Percentiles rank a stretch among this genome's conserved stretches.
phyloP scores from a whole-genome alignment of 192 early-diverging fungal genomes.

The Globomyces pollinis-pini region DNA sequence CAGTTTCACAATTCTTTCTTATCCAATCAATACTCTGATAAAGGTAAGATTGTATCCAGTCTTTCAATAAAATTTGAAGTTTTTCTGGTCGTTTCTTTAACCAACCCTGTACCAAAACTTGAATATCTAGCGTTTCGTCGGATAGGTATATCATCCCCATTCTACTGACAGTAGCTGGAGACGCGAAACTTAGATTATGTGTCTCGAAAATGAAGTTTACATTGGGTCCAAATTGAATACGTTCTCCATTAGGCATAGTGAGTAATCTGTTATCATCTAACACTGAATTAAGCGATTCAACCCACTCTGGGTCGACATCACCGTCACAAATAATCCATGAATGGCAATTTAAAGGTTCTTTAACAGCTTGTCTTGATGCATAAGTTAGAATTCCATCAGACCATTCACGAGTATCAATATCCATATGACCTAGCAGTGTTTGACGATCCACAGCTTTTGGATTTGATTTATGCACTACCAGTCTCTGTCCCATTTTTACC shows the following conservation, averaged over 20 bases:
- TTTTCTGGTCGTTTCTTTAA: conserved; percentile 25
- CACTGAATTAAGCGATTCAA: conserved; percentile 55
- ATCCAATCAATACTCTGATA: conserved; percentile 42
- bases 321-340: conserved; percentile 57
- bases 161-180: conserved; percentile 51
- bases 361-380: conserved; percentile 49
- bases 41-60: conserved; percentile 34
- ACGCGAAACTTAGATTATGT: conserved; percentile 52
- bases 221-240: conserved; percentile 56
- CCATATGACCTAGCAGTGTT: conserved; percentile 47
- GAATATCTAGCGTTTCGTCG: conserved; percentile 45
- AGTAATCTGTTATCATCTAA: conserved; percentile 51
- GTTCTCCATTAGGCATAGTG: conserved; percentile 56
- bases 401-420: conserved; percentile 56
- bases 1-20: conserved; percentile 28
- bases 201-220: conserved; percentile 60
- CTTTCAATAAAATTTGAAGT: conserved; percentile 6
- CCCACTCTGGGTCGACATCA: conserved; percentile 55
- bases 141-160: conserved; percentile 64
- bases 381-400: conserved; percentile 48
- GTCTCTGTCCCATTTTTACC: conserved; percentile 37
- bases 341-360: conserved; percentile 36
- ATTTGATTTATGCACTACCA: conserved; percentile 37
- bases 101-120: conserved; percentile 36
- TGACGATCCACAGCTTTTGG: conserved; percentile 50